These are phyloP conservation scores for Patellifolia procumbens DNA, from an alignment of 179 eudicot species.

Conservation along the genomic window DNA sequence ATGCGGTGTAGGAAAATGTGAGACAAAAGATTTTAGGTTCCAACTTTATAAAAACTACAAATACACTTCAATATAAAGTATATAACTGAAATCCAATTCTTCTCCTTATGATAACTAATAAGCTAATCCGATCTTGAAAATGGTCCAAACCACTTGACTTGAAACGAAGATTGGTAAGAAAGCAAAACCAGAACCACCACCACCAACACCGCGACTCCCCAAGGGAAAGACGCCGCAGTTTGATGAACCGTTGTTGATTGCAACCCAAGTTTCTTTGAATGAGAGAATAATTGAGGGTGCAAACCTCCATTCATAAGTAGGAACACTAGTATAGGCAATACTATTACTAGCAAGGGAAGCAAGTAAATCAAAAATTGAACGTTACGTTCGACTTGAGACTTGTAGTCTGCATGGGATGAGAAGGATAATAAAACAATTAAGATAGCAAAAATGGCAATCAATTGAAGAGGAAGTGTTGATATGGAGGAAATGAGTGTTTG, in stretches of 20 bases:
- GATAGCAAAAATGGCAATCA: conserved; percentile 39
- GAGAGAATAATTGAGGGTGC: conserved; percentile 17
- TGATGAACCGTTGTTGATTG: conserved; percentile 4
- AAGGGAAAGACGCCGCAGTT: conserved; percentile 32
- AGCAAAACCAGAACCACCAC: conserved; percentile 27
- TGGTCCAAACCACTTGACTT: neutral
- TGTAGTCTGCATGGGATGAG: conserved; percentile 33
- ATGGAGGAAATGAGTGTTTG: conserved; percentile 23
- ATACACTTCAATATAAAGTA: no score
- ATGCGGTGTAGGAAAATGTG: no score
- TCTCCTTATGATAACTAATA: neutral
- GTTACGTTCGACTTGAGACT: conserved; percentile 29
- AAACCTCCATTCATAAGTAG: conserved; percentile 36
- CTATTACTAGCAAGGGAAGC: conserved; percentile 24
- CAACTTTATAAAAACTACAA: no score
- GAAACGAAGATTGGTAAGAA: conserved; percentile 16
- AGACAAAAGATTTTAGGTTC: no score
- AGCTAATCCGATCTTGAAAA: neutral
- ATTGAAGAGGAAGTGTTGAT: conserved; percentile 41
- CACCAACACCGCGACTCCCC: conserved; percentile 28
- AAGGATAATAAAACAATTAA: conserved; percentile 33
- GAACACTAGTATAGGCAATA: conserved; percentile 31
- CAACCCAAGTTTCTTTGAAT: neutral
- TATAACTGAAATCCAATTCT: no score
- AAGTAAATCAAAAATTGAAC: conserved; percentile 27